Conservation (phyloP, 2,329 filamentous ascomycete genomes). For the Beauveria pseudobassiana region DNA sequence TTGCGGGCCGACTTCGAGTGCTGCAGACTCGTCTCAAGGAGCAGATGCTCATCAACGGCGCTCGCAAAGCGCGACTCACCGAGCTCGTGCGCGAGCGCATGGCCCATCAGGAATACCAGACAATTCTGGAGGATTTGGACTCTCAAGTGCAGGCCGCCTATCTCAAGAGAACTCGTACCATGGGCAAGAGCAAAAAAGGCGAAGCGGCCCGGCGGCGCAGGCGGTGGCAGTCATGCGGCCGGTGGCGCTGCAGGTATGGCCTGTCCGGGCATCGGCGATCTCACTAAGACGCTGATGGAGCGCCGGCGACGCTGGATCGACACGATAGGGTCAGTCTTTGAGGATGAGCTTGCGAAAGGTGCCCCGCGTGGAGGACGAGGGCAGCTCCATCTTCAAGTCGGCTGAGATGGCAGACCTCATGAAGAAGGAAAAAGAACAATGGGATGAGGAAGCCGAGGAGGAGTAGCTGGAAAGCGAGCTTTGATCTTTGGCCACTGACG, state of each 20-base stretch:
- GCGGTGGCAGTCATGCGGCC: slow-evolving; percentile 59
- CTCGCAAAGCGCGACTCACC: slow-evolving; percentile 77
- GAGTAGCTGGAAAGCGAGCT: slow-evolving; percentile 28
- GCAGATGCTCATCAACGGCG: slow-evolving; percentile 80
- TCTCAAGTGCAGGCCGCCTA: slow-evolving; percentile 92
- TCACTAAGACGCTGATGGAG: slow-evolving; percentile 89
- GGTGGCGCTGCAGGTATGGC: slow-evolving; percentile 50
- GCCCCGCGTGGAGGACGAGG: slow-evolving; percentile 56
- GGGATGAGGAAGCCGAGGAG: slow-evolving; percentile 74
- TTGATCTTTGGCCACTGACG: background rate
- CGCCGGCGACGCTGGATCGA: slow-evolving; percentile 82
- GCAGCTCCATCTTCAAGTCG: slow-evolving; percentile 65
- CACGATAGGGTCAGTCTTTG: slow-evolving; percentile 84
- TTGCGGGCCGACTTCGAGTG: slow-evolving; percentile 79
- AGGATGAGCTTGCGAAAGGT: slow-evolving; percentile 71
- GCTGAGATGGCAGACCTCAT: slow-evolving; percentile 65
- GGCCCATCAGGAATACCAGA: slow-evolving; percentile 94
- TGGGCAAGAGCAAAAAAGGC: slow-evolving; percentile 91
- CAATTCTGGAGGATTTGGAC: slow-evolving; percentile 94
- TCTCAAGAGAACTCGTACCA: slow-evolving; percentile 86
- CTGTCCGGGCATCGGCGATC: slow-evolving; percentile 79
- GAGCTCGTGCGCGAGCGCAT: slow-evolving; percentile 88
- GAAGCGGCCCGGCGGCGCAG: slow-evolving; percentile 68
- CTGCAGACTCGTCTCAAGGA: slow-evolving; percentile 77
- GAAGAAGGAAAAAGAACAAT: slow-evolving; percentile 69